Percentiles rank a stretch among this genome's conserved stretches.
These are phyloP conservation scores for Picea abies DNA, from an alignment of 83 land plant species.

Conservation along the genomic window DNA sequence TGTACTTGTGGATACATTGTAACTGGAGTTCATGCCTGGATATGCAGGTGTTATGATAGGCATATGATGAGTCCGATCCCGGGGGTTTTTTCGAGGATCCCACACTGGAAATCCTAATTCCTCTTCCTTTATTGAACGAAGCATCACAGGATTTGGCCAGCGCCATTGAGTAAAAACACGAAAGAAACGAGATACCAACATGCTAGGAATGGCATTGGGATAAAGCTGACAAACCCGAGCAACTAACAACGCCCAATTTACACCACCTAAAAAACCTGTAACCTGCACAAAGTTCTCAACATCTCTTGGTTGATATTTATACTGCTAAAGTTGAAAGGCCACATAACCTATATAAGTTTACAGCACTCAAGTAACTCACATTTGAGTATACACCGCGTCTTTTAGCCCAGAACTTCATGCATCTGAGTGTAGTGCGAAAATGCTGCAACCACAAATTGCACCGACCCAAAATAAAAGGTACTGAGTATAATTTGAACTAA, in stretches of 20 bases:
- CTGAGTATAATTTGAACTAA: not conserved
- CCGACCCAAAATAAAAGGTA: no score
- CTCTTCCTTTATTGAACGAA: conserved; percentile 85
- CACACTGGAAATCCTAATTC: conserved; percentile 85
- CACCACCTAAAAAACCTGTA: conserved; percentile 95
- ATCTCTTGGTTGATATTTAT: no score
- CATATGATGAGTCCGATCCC: conserved; percentile 84
- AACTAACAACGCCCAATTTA: conserved; percentile 94
- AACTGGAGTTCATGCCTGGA: conserved; percentile 99
- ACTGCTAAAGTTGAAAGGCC: no score
- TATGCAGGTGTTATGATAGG: conserved; percentile 99
- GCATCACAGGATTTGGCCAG: conserved; percentile 99
- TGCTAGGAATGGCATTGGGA: conserved; percentile 92
- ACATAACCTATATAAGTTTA: no score
- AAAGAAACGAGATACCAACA: conserved; percentile 92
- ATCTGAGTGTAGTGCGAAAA: conserved; percentile 88
- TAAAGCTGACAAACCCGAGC: conserved; percentile 96
- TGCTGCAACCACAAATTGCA: conserved; percentile 40
- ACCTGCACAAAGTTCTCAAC: conserved; percentile 44
- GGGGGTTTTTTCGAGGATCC: conserved; percentile 95
- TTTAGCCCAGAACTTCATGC: conserved; percentile 96
- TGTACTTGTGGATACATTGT: conserved; percentile 93
- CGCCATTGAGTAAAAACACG: conserved; percentile 93
- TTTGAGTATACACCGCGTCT: conserved; percentile 98
- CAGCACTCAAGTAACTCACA: conserved; percentile 39